Evolutionary conservation across 1,139 yeast species (phyloP), one percentile per base, ranked within the genome.

Genomic region (Saccharomycopsis crataegensis): DNA sequence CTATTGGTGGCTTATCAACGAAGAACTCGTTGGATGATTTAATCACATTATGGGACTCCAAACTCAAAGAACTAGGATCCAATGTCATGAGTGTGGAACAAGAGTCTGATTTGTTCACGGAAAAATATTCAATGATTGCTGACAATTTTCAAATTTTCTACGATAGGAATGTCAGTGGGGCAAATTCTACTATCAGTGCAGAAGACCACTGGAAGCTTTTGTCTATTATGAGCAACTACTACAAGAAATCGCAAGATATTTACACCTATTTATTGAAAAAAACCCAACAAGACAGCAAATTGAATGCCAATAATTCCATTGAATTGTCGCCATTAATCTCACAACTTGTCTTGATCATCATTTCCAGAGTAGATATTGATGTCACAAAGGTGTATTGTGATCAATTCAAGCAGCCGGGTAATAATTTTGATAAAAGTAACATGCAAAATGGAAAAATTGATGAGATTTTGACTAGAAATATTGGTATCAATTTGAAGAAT

Each of bases 311-410:
- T 1, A 68, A 69, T 57, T 66, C 64, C 40, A 61, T 68, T 14
- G 70, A 70, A n/a, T 59, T 76, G 11, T 79, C 82, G 0, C 58
- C 67, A 0, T 55, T 71, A 37, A 67, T 75, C 8, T 66, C 71
- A 2, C 77, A 74, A 57, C 61, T 77, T 1, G 67, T 77, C 46
- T 71, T 70, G 40, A 65, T 77, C 0, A 62, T 73, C 47, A 70
- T 77, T 22, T 75, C 72, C 36, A 64, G 82, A 48, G 72, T 79
- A 1, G 82, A 78, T 59, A 69, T 76, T 31, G 82, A 78, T 54
- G 62, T 76, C n/a, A 72, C 71, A 55, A 65, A 80, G 53, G 43
- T 46, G 3, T 6, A 49, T n/a, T 12, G 36, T 41, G 33, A 37
- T 40, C 40, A 8, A 9, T 17, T 45, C n/a, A 8, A 11, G 8